Conservation (phyloP, 116 monocot species). For the Posidonia oceanica region DNA sequence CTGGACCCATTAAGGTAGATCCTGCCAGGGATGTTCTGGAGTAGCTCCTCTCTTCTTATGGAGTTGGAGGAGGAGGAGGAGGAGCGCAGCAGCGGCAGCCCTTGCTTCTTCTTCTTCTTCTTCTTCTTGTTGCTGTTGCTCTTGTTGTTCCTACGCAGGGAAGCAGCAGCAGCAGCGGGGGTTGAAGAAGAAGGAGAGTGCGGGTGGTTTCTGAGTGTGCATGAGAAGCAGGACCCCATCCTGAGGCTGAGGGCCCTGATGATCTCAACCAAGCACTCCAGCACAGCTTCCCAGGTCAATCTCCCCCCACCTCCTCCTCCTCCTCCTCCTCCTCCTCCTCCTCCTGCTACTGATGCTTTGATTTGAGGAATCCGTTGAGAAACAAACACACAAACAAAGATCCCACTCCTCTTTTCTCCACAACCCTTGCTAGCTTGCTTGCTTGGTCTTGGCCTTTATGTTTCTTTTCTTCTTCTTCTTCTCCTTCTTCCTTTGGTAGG, state of each 20-base stretch:
- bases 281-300: constrained; percentile 17
- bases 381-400: too few species aligned
- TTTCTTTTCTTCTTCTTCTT: too few species aligned
- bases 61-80: constrained; percentile 5
- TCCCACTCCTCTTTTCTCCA: too few species aligned
- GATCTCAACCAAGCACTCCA: constrained; percentile 52
- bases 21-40: constrained; percentile 25
- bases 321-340: too few species aligned
- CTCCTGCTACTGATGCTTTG: too few species aligned
- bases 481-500: too few species aligned
- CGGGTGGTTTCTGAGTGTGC: constrained; percentile 6
- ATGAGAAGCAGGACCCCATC: constrained; percentile 73
- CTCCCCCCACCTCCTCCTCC: background rate
- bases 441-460: too few species aligned
- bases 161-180: background rate
- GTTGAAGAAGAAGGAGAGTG: background rate
- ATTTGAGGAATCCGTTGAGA: too few species aligned
- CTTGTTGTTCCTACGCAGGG: background rate
- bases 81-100: background rate
- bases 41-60: constrained; percentile 23
- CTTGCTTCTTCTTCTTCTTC: too few species aligned
- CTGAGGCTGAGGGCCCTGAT: constrained; percentile 45
- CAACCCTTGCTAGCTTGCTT: too few species aligned
- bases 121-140: background rate
- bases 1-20: constrained; percentile 39